Conservation (phyloP, 176 grass and related monocot species). For the Triticum turgidum region DNA sequence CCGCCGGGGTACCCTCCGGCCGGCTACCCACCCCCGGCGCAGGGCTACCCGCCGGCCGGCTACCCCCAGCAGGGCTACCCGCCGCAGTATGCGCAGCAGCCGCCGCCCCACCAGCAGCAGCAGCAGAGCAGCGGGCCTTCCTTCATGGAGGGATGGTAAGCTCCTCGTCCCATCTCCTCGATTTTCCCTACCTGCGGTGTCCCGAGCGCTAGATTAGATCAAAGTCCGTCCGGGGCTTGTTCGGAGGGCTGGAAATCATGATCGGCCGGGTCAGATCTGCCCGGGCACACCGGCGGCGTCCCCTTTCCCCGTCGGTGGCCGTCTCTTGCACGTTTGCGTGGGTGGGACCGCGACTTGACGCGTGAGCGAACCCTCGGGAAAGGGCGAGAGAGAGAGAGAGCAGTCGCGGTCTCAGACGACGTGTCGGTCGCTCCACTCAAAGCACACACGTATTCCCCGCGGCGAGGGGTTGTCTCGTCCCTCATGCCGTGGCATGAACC, state of each 20-base stretch:
- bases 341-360: conserved; percentile 24
- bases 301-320: not conserved
- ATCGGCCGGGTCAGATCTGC: conserved; percentile 18
- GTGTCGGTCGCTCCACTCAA: conserved; percentile 28
- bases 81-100: conserved; percentile 61
- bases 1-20: conserved; percentile 30
- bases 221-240: not conserved
- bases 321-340: not conserved
- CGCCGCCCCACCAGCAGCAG: conserved; percentile 50
- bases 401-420: not conserved
- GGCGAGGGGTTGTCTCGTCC: not conserved
- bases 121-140: conserved; percentile 53
- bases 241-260: not conserved
- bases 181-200: not conserved
- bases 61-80: conserved; percentile 62
- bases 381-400: not conserved
- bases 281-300: not conserved
- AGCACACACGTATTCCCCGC: not conserved
- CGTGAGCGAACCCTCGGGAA: conserved; percentile 27
- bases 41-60: conserved; percentile 47
- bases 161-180: not conserved
- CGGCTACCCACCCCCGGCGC: conserved; percentile 18
- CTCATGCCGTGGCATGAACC: not conserved
- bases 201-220: conserved; percentile 1
- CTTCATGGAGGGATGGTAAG: conserved; percentile 70